Evolutionary conservation across 1,284 basidiomycete species (phyloP).

Genomic region (Trichosporon sp.): DNA sequence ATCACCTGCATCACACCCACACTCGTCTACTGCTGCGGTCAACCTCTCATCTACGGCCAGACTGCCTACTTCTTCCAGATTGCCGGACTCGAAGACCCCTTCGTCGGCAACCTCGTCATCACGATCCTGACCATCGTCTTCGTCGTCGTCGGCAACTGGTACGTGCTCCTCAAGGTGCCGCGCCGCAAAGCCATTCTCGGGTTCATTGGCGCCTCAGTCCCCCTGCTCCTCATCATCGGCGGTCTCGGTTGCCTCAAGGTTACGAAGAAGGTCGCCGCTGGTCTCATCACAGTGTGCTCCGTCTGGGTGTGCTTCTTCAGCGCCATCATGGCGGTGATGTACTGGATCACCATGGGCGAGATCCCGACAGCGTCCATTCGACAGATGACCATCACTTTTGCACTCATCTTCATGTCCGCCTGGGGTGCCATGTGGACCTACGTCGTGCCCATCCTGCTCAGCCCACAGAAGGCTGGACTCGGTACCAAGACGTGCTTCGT

Average conservation of each 20-base stretch:
- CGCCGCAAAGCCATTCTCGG: slow-evolving; percentile 25
- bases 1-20: slow-evolving; percentile 13
- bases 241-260: slow-evolving; percentile 27
- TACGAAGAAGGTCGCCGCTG: slow-evolving; percentile 2
- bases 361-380: slow-evolving; percentile 14
- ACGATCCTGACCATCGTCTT: slow-evolving; percentile 36
- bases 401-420: slow-evolving; percentile 4
- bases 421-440: slow-evolving; percentile 14
- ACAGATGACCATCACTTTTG: slow-evolving; percentile 18
- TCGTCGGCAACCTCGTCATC: slow-evolving; percentile 9
- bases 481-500: slow-evolving; percentile 13
- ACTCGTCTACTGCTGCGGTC: slow-evolving; percentile 17
- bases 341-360: slow-evolving; percentile 18
- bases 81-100: slow-evolving; percentile 6
- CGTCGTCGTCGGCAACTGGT: slow-evolving; percentile 30
- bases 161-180: slow-evolving; percentile 40
- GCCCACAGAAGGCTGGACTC: slow-evolving; percentile 4
- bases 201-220: background rate
- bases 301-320: slow-evolving; percentile 26
- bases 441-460: background rate
- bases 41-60: slow-evolving; percentile 18
- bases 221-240: slow-evolving; percentile 37
- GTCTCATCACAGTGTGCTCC: slow-evolving; percentile 12
- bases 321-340: slow-evolving; percentile 21
- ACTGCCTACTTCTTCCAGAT: slow-evolving; percentile 22